Percentiles rank a stretch among this genome's conserved stretches.
Evolutionary conservation across 768 basidiomycete species (phyloP).

Genomic region (Lentinula sp.): DNA sequence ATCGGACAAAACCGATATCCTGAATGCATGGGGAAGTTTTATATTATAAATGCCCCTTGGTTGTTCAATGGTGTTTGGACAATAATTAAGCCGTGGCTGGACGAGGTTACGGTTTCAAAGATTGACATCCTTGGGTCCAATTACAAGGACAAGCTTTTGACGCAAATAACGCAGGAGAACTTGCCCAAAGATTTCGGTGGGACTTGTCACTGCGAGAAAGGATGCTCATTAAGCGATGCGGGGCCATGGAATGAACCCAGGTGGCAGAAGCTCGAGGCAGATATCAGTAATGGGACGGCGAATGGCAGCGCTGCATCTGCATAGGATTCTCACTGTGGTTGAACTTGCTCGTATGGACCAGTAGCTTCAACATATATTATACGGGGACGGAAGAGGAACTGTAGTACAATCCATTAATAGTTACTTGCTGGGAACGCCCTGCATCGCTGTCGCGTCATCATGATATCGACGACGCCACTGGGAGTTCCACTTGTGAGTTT

Average conservation of each 20-base stretch:
- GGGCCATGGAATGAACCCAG: slow-evolving; percentile 76
- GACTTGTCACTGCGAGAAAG: slow-evolving; percentile 64
- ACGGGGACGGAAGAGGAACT: too few species aligned
- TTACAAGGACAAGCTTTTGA: slow-evolving; percentile 72
- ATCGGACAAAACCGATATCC: slow-evolving; percentile 93
- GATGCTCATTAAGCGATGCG: slow-evolving; percentile 83
- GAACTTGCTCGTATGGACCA: neutral
- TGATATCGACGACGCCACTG: too few species aligned
- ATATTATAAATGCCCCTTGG: slow-evolving; percentile 97
- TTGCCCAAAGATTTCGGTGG: slow-evolving; percentile 87
- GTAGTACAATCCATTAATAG: too few species aligned
- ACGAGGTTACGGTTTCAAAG: slow-evolving; percentile 92
- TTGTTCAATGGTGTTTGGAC: slow-evolving; percentile 85
- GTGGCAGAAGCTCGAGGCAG: slow-evolving; percentile 3
- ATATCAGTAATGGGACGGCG: neutral
- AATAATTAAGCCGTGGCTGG: slow-evolving; percentile 89
- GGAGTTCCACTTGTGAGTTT: too few species aligned
- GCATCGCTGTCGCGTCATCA: too few species aligned
- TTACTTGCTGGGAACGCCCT: too few species aligned
- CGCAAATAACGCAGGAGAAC: slow-evolving; percentile 81
- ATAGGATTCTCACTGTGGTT: neutral
- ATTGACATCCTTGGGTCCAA: slow-evolving; percentile 78
- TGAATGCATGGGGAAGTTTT: slow-evolving; percentile 96
- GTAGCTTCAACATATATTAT: neutral
- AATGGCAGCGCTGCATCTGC: neutral